phyloP scores from a whole-genome alignment of 371 early-diverging fungal genomes.

The Dichotomocladium elegans region DNA sequence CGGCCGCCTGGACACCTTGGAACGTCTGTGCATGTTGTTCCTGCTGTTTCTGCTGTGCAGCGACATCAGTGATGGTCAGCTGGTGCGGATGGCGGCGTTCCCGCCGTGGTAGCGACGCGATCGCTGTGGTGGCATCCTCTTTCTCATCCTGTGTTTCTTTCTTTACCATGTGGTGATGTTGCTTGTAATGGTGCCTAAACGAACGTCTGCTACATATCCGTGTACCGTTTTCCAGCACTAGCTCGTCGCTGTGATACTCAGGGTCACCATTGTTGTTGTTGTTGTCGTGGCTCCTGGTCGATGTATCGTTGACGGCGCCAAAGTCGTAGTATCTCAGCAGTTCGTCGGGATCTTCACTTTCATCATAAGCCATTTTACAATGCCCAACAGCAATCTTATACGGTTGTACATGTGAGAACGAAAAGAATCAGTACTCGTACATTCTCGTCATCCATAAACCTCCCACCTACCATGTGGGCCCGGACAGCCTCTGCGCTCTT shows the following conservation, averaged over 20 bases:
- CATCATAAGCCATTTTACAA: slow-evolving; percentile 91
- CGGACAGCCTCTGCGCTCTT: slow-evolving; percentile 86
- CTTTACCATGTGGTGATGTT: slow-evolving; percentile 33
- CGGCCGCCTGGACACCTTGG: slow-evolving; percentile 5
- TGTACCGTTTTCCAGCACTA: slow-evolving; percentile 77
- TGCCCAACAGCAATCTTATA: slow-evolving; percentile 85
- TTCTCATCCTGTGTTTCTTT: neutral
- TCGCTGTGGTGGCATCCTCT: neutral
- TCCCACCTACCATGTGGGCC: slow-evolving; percentile 78
- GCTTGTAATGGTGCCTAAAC: slow-evolving; percentile 77
- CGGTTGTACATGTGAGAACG: too few relatives aligned
- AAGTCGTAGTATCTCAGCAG: slow-evolving; percentile 90
- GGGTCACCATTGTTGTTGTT: too few relatives aligned
- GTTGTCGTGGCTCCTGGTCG: too few relatives aligned
- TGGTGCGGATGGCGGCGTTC: slow-evolving; percentile 10
- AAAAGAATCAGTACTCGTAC: neutral
- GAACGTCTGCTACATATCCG: slow-evolving; percentile 83
- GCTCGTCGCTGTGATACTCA: slow-evolving; percentile 46
- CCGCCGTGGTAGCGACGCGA: slow-evolving; percentile 6
- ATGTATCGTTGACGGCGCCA: slow-evolving; percentile 30
- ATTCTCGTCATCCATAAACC: neutral
- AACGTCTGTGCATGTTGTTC: neutral
- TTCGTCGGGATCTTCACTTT: slow-evolving; percentile 85
- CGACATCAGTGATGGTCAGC: slow-evolving; percentile 11
- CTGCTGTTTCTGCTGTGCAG: neutral